These are phyloP conservation scores for Staphylotrichum longicolle DNA, from an alignment of 495 filamentous ascomycete species.

Conservation along the genomic window DNA sequence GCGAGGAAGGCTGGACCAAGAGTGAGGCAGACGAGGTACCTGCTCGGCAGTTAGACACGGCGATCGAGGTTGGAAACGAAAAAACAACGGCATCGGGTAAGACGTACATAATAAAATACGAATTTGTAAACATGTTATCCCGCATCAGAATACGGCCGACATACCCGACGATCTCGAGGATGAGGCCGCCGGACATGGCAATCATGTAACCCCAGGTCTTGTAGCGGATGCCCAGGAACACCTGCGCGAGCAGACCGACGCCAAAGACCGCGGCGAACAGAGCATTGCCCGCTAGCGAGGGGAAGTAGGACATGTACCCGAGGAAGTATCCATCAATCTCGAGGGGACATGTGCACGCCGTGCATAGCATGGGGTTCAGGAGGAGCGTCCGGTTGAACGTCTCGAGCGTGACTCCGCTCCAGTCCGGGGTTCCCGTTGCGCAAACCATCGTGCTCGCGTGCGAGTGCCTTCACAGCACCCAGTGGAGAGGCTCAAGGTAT, in stretches of 20 bases:
- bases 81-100: not conserved
- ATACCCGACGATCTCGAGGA: conserved; percentile 35
- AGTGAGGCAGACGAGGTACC: conserved; percentile 38
- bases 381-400: conserved; percentile 20
- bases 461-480: no score
- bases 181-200: conserved; percentile 27
- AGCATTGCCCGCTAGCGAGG: conserved; percentile 31
- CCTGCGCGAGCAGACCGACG: conserved; percentile 25
- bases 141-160: conserved; percentile 27
- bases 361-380: conserved; percentile 11
- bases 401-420: conserved; percentile 12
- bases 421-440: conserved; percentile 18
- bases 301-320: conserved; percentile 24
- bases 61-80: not conserved
- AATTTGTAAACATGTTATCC: conserved; percentile 25
- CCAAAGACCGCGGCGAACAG: conserved; percentile 32
- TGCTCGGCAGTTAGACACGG: not conserved
- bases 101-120: conserved; percentile 22
- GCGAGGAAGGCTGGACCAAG: conserved; percentile 38
- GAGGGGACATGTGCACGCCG: conserved; percentile 19
- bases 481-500: no score
- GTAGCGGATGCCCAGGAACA: conserved; percentile 14
- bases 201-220: conserved; percentile 29
- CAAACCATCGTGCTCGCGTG: conserved; percentile 12
- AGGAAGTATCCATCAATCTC: conserved; percentile 12